Percentiles rank a stretch among this genome's conserved stretches.
Evolutionary conservation across 2,329 filamentous ascomycete species (phyloP).

Genomic region (Sclerotinia glacialis): DNA sequence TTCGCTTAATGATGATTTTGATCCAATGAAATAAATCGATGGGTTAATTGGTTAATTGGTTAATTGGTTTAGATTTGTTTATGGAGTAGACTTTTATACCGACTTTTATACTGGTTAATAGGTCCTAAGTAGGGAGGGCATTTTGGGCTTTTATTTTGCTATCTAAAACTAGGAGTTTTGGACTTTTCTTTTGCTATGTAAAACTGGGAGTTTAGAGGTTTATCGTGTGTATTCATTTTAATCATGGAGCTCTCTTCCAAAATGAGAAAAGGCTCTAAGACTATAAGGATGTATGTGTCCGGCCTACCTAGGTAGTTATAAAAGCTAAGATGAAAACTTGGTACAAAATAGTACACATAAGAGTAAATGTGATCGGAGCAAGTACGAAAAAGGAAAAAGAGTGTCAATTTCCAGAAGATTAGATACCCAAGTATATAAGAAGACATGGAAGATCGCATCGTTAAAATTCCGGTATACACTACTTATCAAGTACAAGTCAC

Average conservation of each 20-base stretch:
- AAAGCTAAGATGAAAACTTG: not conserved
- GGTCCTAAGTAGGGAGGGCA: too few species aligned
- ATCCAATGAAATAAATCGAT: not conserved
- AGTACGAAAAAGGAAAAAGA: not conserved
- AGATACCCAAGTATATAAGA: not conserved
- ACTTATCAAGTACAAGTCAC: not conserved
- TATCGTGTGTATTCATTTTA: too few species aligned
- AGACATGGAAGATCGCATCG: constrained; percentile 5
- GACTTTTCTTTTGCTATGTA: too few species aligned
- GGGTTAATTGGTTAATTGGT: not conserved
- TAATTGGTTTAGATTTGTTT: too few species aligned
- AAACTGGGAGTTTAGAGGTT: too few species aligned
- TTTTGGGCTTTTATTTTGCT: too few species aligned
- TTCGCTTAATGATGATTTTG: not conserved
- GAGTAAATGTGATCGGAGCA: not conserved
- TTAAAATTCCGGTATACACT: not conserved
- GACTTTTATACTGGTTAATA: too few species aligned
- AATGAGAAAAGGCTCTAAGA: too few species aligned
- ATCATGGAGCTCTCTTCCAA: too few species aligned
- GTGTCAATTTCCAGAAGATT: not conserved
- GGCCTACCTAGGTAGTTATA: not conserved
- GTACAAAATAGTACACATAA: not conserved
- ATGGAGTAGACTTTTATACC: too few species aligned
- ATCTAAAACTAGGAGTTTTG: too few species aligned
- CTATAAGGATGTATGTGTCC: too few species aligned